A percentile compares a stretch with the other conserved stretches of the same genome.
Evolutionary conservation across 805 yeast species (phyloP).

Genomic region (Metschnikowia arizonensis): DNA sequence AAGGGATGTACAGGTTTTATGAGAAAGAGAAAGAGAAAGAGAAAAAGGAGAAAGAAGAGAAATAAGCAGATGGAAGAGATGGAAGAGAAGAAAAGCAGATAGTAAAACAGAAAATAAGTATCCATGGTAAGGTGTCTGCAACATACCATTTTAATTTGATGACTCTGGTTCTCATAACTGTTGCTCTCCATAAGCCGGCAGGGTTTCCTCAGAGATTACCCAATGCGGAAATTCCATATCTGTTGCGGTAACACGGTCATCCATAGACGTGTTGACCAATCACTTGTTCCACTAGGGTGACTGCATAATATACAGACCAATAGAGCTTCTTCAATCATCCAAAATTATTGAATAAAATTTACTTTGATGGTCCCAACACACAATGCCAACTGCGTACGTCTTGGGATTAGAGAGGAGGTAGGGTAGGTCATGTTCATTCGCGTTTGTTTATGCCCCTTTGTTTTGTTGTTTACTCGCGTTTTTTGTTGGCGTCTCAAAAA

Average conservation of each 20-base stretch:
- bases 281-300: neutral
- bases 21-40: no score
- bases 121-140: no score
- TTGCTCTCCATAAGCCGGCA: neutral
- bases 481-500: slow-evolving; percentile 6
- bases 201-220: neutral
- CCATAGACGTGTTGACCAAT: neutral
- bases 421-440: slow-evolving; percentile 7
- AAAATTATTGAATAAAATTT: neutral
- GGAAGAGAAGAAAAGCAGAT: no score
- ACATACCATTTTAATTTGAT: no score
- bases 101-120: no score
- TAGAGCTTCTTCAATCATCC: neutral
- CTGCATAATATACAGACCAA: neutral
- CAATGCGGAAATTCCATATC: neutral
- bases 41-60: no score
- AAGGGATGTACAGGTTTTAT: no score
- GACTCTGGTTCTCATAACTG: neutral
- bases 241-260: neutral
- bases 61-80: no score
- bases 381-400: slow-evolving; percentile 1
- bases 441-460: slow-evolving; percentile 21
- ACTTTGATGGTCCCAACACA: neutral
- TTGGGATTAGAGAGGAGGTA: neutral
- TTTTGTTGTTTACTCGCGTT: slow-evolving; percentile 16